phyloP scores from a whole-genome alignment of 176 grass and related monocot genomes.

The Puccinellia tenuiflora region DNA sequence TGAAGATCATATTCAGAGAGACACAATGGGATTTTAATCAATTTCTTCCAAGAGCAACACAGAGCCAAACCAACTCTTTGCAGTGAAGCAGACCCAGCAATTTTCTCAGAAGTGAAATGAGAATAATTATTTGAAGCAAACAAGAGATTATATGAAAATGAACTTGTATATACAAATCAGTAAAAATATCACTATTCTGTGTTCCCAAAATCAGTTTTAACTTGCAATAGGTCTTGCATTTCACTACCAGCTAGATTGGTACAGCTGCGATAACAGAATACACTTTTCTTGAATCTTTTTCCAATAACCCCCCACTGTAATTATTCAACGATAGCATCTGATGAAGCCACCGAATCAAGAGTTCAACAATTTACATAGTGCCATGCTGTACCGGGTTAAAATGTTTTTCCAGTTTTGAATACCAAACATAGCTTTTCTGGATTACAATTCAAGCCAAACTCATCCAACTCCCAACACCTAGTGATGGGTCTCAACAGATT shows the following conservation, averaged over 20 bases:
- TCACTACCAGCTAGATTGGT: slow-evolving; percentile 4
- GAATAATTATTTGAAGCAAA: neutral
- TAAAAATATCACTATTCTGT: neutral
- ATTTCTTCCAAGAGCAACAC: neutral
- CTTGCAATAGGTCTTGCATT: neutral
- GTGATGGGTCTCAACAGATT: neutral
- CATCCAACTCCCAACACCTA: neutral
- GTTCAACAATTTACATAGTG: neutral
- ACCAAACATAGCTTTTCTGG: neutral
- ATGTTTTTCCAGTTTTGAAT: neutral
- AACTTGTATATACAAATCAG: neutral
- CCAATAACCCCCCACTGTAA: neutral
- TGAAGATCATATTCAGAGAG: slow-evolving; percentile 22
- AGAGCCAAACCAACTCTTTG: neutral
- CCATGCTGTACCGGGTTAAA: neutral
- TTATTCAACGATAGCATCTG: neutral
- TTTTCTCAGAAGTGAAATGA: neutral
- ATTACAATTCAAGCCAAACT: neutral
- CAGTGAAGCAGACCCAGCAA: neutral
- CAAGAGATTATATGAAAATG: neutral
- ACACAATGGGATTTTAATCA: neutral
- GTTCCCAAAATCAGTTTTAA: neutral
- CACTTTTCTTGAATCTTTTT: neutral
- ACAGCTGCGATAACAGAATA: neutral
- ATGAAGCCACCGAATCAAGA: neutral